Percentiles rank a stretch among this genome's conserved stretches.
These are phyloP conservation scores for Solanum virginianum DNA, from an alignment of 257 asterid species.

Conservation along the genomic window DNA sequence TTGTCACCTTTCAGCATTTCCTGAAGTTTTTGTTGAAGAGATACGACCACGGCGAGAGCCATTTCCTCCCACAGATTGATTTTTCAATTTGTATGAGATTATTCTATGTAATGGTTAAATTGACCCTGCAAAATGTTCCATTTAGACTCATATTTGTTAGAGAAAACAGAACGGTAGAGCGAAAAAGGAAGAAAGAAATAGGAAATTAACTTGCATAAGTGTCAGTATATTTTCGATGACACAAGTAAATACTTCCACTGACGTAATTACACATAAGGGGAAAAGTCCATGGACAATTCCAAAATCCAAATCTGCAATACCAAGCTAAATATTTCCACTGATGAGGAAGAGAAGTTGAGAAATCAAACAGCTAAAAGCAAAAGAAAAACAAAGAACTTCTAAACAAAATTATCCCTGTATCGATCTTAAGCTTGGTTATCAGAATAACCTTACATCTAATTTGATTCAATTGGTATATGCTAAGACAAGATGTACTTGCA, in stretches of 20 bases:
- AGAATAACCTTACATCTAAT: no score
- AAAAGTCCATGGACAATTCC: no score
- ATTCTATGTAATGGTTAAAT: neutral
- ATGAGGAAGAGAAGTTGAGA: neutral
- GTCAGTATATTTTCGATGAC: neutral
- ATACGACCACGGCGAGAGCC: neutral
- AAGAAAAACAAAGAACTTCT: neutral
- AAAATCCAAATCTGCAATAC: no score
- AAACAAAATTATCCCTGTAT: no score
- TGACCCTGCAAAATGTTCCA: neutral
- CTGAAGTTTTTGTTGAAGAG: neutral
- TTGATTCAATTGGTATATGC: no score
- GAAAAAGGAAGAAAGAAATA: neutral
- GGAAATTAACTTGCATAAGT: neutral
- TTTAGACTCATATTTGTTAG: fast-evolving
- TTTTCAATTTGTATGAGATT: neutral
- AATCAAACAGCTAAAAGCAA: neutral
- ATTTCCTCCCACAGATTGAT: neutral
- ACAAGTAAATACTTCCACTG: neutral
- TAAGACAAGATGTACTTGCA: no score
- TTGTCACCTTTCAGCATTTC: neutral
- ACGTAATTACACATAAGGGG: neutral
- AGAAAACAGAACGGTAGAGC: neutral
- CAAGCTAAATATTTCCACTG: no score
- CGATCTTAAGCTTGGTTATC: no score